Conservation (phyloP, 306 rosid genomes). For the Dryas alaskensis region DNA sequence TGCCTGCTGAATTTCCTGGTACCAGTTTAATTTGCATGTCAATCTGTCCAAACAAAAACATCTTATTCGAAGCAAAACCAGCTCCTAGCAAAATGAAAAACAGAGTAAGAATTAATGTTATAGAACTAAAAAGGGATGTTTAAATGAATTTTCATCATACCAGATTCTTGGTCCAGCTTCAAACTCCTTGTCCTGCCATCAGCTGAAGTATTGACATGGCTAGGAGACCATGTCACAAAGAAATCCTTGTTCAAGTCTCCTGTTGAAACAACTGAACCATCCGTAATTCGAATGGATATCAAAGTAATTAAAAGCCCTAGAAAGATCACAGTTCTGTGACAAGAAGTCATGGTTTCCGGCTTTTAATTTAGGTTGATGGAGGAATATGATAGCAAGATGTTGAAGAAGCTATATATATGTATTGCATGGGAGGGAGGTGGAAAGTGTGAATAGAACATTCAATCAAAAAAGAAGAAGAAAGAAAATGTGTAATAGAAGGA, state of each 20-base stretch:
- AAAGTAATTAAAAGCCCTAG: slow-evolving; percentile 39
- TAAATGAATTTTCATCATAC: slow-evolving; percentile 27
- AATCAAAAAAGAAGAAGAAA: neutral
- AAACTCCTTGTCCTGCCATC: slow-evolving; percentile 64
- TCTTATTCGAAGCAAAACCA: slow-evolving; percentile 78
- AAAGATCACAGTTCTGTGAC: slow-evolving; percentile 29
- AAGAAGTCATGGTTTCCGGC: slow-evolving; percentile 37
- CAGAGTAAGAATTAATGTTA: slow-evolving; percentile 12
- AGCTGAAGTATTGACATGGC: slow-evolving; percentile 70
- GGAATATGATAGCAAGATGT: slow-evolving; percentile 4
- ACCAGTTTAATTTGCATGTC: slow-evolving; percentile 90
- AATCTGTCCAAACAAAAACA: slow-evolving; percentile 83
- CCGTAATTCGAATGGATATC: slow-evolving; percentile 34
- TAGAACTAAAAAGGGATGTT: neutral
- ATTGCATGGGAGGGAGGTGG: slow-evolving; percentile 30
- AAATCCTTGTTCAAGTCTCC: slow-evolving; percentile 87
- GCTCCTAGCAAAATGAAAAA: slow-evolving; percentile 41
- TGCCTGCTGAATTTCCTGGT: slow-evolving; percentile 90
- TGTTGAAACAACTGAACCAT: slow-evolving; percentile 67
- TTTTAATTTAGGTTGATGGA: slow-evolving; percentile 5
- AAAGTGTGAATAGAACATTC: slow-evolving; percentile 13
- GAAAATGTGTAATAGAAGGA: slow-evolving; percentile 30
- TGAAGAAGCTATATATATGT: slow-evolving; percentile 33
- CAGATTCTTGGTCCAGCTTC: slow-evolving; percentile 85
- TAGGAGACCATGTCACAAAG: slow-evolving; percentile 81